These are phyloP conservation scores for Neocucurbitaria cava DNA, from an alignment of 2,329 filamentous ascomycete genomes.

Conservation along the genomic window DNA sequence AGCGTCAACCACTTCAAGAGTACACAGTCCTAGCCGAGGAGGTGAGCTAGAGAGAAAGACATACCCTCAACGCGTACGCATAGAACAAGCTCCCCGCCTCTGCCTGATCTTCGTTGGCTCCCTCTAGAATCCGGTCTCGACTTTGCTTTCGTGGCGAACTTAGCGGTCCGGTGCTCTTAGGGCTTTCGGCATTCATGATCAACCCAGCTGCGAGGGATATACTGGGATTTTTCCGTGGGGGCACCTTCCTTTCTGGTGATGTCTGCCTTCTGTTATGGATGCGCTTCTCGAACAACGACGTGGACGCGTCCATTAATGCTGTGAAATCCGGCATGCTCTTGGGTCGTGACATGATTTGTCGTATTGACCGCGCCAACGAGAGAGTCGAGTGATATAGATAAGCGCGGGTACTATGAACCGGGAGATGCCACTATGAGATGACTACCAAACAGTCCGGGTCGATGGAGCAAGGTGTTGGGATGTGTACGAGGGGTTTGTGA, in stretches of 20 bases:
- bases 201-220: conserved; percentile 46
- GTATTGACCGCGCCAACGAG: background rate
- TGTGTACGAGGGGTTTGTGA: conserved; percentile 10
- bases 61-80: conserved; percentile 45
- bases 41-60: background rate
- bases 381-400: background rate
- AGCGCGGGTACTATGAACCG: background rate
- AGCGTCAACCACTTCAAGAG: background rate
- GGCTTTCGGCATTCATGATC: conserved; percentile 42
- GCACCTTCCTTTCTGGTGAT: conserved; percentile 27
- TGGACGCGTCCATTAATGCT: conserved; percentile 37
- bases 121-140: conserved; percentile 10
- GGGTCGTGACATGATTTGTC: conserved; percentile 34
- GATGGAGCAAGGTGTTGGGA: background rate
- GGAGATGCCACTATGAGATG: background rate
- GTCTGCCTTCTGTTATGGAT: conserved; percentile 27
- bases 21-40: background rate
- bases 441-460: background rate
- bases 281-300: conserved; percentile 31
- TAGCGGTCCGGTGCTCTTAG: conserved; percentile 12
- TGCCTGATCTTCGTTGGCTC: conserved; percentile 8
- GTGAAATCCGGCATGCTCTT: conserved; percentile 47
- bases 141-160: conserved; percentile 27
- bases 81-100: conserved; percentile 38
- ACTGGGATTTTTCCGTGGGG: conserved; percentile 39